Evolutionary conservation across 352 stramenopile genomes (phyloP).

Genomic region (Pythium dissotocum): DNA sequence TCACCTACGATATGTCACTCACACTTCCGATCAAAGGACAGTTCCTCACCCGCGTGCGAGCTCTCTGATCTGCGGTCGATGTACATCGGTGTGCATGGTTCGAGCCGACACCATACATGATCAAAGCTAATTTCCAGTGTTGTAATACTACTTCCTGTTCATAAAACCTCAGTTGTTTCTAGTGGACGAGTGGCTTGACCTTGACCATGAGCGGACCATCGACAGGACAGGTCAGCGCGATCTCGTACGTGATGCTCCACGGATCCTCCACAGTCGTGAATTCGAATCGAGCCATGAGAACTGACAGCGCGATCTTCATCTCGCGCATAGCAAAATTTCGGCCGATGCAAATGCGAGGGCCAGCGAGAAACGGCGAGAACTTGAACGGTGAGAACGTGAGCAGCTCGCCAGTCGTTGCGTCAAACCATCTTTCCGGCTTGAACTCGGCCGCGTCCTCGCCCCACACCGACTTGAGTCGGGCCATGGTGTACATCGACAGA

Average conservation of each 20-base stretch:
- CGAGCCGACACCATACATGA: not conserved
- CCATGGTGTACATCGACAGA: constrained; percentile 47
- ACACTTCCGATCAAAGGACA: constrained; percentile 24
- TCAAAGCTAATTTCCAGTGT: not conserved
- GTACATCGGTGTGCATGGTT: too few relatives aligned
- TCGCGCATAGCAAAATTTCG: constrained; percentile 56
- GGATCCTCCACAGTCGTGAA: constrained; percentile 44
- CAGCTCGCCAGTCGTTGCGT: constrained; percentile 41
- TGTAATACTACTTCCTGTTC: too few relatives aligned
- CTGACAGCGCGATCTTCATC: constrained; percentile 46
- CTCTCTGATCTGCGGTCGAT: not conserved
- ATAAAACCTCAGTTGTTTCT: not conserved
- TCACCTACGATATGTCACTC: constrained; percentile 31
- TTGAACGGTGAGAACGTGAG: constrained; percentile 44
- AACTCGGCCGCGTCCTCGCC: constrained; percentile 50
- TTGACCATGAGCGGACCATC: too few relatives aligned
- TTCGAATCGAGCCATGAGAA: constrained; percentile 47
- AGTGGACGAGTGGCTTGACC: not conserved
- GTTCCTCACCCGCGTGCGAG: constrained; percentile 14
- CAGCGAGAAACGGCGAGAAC: constrained; percentile 53
- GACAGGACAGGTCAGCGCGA: too few relatives aligned
- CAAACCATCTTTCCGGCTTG: constrained; percentile 67
- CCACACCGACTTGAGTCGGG: constrained; percentile 46
- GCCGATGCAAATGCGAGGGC: constrained; percentile 53
- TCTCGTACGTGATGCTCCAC: constrained; percentile 38